Evolutionary conservation across 768 basidiomycete genomes (phyloP).

Genomic region (Wakefieldia striispora): DNA sequence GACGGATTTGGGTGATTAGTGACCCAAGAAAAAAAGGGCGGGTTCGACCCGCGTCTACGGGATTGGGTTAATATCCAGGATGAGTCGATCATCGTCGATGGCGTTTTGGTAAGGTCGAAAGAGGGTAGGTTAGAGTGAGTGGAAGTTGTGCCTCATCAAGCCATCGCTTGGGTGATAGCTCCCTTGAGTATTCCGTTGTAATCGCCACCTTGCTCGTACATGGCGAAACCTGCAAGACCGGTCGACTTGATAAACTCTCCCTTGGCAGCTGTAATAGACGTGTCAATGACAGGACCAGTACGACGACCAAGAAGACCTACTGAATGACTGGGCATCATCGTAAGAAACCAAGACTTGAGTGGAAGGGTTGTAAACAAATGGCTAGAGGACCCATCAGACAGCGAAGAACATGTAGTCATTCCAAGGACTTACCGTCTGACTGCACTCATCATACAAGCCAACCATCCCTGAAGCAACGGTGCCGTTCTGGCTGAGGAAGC

Average conservation of each 20-base stretch:
- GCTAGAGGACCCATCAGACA: slow-evolving; percentile 38
- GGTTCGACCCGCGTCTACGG: slow-evolving; percentile 8
- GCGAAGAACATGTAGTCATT: not conserved
- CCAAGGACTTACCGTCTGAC: slow-evolving; percentile 58
- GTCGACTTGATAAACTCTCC: slow-evolving; percentile 37
- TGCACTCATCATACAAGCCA: slow-evolving; percentile 62
- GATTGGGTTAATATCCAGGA: slow-evolving; percentile 4
- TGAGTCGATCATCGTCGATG: slow-evolving; percentile 23
- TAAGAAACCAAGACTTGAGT: slow-evolving; percentile 61
- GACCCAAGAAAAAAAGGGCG: not conserved
- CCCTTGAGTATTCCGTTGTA: slow-evolving; percentile 34
- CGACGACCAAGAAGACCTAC: slow-evolving; percentile 27
- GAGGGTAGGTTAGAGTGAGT: slow-evolving; percentile 2
- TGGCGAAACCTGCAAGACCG: slow-evolving; percentile 41
- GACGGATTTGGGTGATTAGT: slow-evolving; percentile 6
- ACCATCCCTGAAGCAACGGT: slow-evolving; percentile 51
- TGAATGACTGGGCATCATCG: slow-evolving; percentile 60
- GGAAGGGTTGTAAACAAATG: slow-evolving; percentile 60
- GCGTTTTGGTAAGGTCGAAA: slow-evolving; percentile 7
- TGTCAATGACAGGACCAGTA: not conserved
- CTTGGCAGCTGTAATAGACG: slow-evolving; percentile 36
- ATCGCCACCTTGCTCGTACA: slow-evolving; percentile 48
- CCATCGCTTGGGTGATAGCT: slow-evolving; percentile 32
- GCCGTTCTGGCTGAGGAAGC: slow-evolving; percentile 49
- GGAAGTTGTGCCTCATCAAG: slow-evolving; percentile 10